These are phyloP conservation scores for Epichloe scottii DNA, from an alignment of 2,329 filamentous ascomycete species.

Conservation along the genomic window DNA sequence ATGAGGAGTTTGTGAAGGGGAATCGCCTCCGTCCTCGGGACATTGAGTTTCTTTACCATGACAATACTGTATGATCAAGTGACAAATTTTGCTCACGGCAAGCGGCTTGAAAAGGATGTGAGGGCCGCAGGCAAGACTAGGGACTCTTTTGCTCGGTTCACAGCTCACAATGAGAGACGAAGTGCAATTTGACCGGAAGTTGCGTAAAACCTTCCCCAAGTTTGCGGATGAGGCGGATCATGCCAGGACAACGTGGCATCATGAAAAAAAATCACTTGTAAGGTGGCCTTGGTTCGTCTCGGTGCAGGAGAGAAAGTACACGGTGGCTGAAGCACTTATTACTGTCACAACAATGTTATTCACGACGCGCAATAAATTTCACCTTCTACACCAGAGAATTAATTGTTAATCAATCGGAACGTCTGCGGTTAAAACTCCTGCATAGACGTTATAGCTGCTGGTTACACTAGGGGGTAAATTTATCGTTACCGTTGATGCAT, in stretches of 20 bases:
- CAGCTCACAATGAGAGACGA: not conserved
- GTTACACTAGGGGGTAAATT: not conserved
- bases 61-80: constrained; percentile 55
- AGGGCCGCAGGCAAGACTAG: not conserved
- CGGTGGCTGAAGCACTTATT: not conserved
- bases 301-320: not conserved
- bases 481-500: not conserved
- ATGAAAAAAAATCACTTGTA: not conserved
- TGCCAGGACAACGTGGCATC: not conserved
- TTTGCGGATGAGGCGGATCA: not conserved
- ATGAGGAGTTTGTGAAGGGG: constrained; percentile 74
- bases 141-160: not conserved
- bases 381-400: not conserved
- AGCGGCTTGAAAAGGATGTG: not conserved
- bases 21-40: constrained; percentile 74
- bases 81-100: not conserved
- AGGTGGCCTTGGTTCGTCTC: not conserved
- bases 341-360: not conserved
- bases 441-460: not conserved
- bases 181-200: not conserved
- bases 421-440: not conserved
- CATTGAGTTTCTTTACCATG: constrained; percentile 90
- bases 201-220: not conserved
- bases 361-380: not conserved
- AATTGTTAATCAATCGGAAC: not conserved